Percentiles rank a stretch among this genome's conserved stretches.
phyloP scores from a whole-genome alignment of 768 basidiomycete genomes.

The Podaxis mareebaensis region DNA sequence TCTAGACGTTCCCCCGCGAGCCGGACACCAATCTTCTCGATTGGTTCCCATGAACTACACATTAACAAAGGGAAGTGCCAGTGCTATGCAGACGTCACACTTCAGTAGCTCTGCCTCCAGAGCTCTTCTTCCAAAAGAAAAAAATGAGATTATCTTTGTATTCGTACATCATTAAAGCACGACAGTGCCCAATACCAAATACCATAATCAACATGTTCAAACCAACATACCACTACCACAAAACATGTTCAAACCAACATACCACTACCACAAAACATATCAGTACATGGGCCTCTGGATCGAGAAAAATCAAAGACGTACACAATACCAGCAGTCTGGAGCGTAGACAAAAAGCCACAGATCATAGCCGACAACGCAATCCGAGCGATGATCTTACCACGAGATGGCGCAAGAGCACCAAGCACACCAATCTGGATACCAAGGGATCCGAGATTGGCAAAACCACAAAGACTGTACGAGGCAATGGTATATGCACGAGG shows the following conservation, averaged over 20 bases:
- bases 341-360: constrained; percentile 33
- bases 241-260: constrained; percentile 40
- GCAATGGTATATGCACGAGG: constrained; percentile 79
- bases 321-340: constrained; percentile 39
- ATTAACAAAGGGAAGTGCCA: too few species aligned
- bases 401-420: constrained; percentile 48
- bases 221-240: constrained; percentile 47
- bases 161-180: neutral
- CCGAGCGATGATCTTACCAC: constrained; percentile 68
- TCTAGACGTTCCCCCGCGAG: too few species aligned
- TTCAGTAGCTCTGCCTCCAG: neutral
- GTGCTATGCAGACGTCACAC: too few species aligned
- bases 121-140: neutral
- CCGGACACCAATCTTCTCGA: too few species aligned
- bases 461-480: constrained; percentile 88
- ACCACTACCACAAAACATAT: constrained; percentile 33
- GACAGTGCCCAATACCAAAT: neutral
- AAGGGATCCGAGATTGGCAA: constrained; percentile 83
- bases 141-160: neutral
- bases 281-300: constrained; percentile 2
- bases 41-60: too few species aligned
- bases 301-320: constrained; percentile 18
- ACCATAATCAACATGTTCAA: constrained; percentile 21
- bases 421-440: constrained; percentile 75
- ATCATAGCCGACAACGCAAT: constrained; percentile 56